Base-by-base conservation (phyloP, 768 basidiomycete species). In the Pleurotus sapidus region DNA sequence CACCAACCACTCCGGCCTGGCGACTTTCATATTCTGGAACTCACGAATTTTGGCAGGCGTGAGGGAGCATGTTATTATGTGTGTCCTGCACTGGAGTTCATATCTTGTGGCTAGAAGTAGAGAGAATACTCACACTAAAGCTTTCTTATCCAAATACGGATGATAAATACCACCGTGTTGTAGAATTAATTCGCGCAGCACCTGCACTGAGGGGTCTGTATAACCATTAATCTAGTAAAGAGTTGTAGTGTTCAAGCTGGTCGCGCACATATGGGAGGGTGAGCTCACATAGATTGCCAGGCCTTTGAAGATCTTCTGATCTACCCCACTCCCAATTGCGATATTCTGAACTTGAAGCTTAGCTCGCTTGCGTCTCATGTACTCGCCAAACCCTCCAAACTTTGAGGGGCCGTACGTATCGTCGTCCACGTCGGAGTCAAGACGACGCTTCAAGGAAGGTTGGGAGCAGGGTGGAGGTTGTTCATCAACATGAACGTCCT, bases 21-120 rank as follows among this genome's bases (percentile, higher is more conserved):
- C 94, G 14, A 98, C 89, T 68, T 95, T 97, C 88, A 96, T 90
- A 42, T 88, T 70, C 68, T 88, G 82, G 70, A 95, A 98, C 64
- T 96, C 94, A 18, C 83, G 83, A 45, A 93, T 81, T 72, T 98
- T 99, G 42, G 87, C 85, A 0, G 93, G 88, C 0, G 96, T 98
- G 45, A 99, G 80, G 30, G 91, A 89, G 61, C 88, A 89, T 3
- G 97, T 96, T 49, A 99, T 77, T 63, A 99, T 88, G 68, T 97
- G 95, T 0, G 95, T 96, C 27, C 91, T 93, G 64, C 8, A 43
- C 8, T 40, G 25, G 20, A 12, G 37, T 30, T 14, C 40, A 20
- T 46, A 25, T 14, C n/a, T 30, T 51, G 20, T 8, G 6, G 23
- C 27, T 27, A 34, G 14, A 27, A 12, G 40, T 42, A 46, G 5